Evolutionary conservation across 768 basidiomycete genomes (phyloP).

Genomic region (Lentinula lateritia): DNA sequence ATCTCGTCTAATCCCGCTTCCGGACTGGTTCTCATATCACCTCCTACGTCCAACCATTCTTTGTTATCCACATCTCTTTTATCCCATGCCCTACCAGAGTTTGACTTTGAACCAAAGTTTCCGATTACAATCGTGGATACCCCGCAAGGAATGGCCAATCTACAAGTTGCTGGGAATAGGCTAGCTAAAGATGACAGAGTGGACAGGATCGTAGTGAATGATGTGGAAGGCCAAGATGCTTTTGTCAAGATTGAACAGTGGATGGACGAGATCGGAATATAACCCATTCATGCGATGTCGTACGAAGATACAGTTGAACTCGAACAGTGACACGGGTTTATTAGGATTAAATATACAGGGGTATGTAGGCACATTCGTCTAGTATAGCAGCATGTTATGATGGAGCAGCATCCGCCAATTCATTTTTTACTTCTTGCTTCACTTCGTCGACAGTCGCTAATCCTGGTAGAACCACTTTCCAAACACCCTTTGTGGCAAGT

Average conservation of each 20-base stretch:
- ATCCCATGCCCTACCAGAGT: slow-evolving; percentile 39
- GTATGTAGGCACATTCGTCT: slow-evolving; percentile 3
- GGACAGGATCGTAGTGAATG: slow-evolving; percentile 28
- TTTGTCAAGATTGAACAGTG: slow-evolving; percentile 41
- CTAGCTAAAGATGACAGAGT: slow-evolving; percentile 35
- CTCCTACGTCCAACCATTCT: slow-evolving; percentile 37
- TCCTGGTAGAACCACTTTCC: slow-evolving; percentile 67
- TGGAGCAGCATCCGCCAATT: slow-evolving; percentile 20
- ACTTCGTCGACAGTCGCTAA: slow-evolving; percentile 34
- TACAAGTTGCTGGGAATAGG: slow-evolving; percentile 30
- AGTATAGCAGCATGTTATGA: slow-evolving; percentile 1
- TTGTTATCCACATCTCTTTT: slow-evolving; percentile 25
- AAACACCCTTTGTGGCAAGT: slow-evolving; percentile 53
- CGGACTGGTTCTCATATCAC: slow-evolving; percentile 57
- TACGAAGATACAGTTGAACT: neutral
- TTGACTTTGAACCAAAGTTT: slow-evolving; percentile 57
- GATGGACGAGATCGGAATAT: slow-evolving; percentile 53
- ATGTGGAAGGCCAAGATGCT: slow-evolving; percentile 30
- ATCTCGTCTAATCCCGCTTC: slow-evolving; percentile 62
- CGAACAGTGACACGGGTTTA: neutral
- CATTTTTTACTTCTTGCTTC: slow-evolving; percentile 30
- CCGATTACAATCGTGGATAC: slow-evolving; percentile 49
- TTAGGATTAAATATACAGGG: slow-evolving; percentile 1
- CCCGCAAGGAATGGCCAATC: slow-evolving; percentile 23
- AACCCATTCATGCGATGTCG: neutral